Conservation (phyloP, 441 rosid genomes). For the Kokia cookei region DNA sequence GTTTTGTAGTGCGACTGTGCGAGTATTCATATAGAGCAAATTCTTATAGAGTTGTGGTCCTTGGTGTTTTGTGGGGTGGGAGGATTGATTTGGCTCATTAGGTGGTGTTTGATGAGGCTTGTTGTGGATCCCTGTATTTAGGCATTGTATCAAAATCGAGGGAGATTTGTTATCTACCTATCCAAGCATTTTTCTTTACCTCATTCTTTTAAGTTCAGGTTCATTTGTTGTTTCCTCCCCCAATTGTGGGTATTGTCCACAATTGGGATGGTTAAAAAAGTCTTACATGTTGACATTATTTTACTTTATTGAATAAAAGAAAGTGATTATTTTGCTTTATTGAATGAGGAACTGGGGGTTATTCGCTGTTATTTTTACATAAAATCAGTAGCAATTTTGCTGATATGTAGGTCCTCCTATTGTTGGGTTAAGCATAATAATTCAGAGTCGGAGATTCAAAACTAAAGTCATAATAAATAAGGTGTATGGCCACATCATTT, state of each 20-base stretch:
- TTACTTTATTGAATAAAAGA: background rate
- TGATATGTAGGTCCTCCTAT: too few relatives aligned
- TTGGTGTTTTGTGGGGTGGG: background rate
- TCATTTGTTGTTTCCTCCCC: background rate
- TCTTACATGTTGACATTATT: background rate
- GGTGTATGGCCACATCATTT: too few relatives aligned
- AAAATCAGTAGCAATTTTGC: too few relatives aligned
- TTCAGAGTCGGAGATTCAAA: too few relatives aligned
- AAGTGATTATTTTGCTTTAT: background rate
- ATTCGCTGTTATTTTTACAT: too few relatives aligned
- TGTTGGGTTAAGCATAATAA: too few relatives aligned
- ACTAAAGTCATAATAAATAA: too few relatives aligned
- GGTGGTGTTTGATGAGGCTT: background rate
- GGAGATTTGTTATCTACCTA: background rate
- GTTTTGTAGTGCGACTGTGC: slow-evolving; percentile 19
- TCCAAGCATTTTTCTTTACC: background rate
- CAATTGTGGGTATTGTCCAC: background rate
- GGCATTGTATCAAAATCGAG: background rate
- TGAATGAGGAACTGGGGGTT: too few relatives aligned
- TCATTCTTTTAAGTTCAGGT: background rate
- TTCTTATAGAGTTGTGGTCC: slow-evolving; percentile 11
- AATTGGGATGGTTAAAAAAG: background rate
- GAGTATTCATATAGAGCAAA: background rate
- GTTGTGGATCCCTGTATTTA: background rate
- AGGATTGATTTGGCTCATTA: background rate